Percentiles rank a stretch among this genome's conserved stretches.
Evolutionary conservation across 495 filamentous ascomycete genomes (phyloP).

Genomic region (Astrothelium macrocarpum): DNA sequence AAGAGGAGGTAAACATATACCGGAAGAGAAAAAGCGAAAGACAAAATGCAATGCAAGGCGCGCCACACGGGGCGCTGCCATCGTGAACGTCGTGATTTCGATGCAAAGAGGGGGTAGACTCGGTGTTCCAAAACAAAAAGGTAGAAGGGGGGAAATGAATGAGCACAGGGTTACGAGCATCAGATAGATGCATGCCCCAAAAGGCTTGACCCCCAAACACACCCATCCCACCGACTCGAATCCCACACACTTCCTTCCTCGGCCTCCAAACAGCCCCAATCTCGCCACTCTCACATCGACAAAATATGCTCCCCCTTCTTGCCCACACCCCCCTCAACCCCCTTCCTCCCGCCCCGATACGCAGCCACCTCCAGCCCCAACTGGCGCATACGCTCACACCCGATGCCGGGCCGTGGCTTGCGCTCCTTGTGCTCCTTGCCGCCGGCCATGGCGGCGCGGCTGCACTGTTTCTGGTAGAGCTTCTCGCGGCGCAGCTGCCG

Average conservation of each 20-base stretch:
- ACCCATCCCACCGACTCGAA: too few relatives aligned
- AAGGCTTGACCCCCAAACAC: too few relatives aligned
- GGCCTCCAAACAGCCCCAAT: too few relatives aligned
- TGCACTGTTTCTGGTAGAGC: conserved; percentile 73
- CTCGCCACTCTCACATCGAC: conserved; percentile 19
- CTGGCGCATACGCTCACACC: conserved; percentile 88
- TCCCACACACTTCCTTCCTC: too few relatives aligned
- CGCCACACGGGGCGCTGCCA: too few relatives aligned
- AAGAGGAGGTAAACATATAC: background rate
- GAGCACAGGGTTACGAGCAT: too few relatives aligned
- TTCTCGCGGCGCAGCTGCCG: conserved; percentile 84
- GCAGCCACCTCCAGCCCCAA: conserved; percentile 61
- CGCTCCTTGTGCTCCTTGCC: conserved; percentile 16
- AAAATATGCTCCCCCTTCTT: conserved; percentile 20
- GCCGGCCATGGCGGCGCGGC: conserved; percentile 45
- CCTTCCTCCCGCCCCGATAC: conserved; percentile 21
- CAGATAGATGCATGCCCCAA: too few relatives aligned
- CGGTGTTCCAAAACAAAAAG: conserved; percentile 15
- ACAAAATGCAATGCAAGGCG: background rate
- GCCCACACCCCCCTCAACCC: background rate
- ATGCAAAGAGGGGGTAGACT: too few relatives aligned
- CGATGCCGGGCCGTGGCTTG: conserved; percentile 65
- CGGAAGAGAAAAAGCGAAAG: background rate
- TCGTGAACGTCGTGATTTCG: conserved; percentile 38
- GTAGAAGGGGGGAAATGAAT: too few relatives aligned